Evolutionary conservation across 2,329 filamentous ascomycete genomes (phyloP), one percentile per base, ranked within the genome.

Genomic region (Ilyonectria mors-panacis): DNA sequence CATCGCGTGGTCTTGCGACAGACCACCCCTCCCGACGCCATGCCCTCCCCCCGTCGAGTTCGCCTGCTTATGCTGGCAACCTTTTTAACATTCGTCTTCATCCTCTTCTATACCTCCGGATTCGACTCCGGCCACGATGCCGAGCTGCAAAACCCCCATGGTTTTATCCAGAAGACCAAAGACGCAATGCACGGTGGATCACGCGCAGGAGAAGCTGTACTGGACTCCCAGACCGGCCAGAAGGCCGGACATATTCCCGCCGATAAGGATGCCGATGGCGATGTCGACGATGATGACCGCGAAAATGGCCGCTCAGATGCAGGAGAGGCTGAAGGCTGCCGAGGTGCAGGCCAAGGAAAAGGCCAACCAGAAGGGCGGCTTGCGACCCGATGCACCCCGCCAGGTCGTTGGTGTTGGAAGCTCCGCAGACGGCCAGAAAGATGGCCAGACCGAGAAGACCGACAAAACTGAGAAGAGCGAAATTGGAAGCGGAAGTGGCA

Each of bases 31-130:
- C 56, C 65, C 69, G 57, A 58, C 68, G 76, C 65, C 57, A 94
- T 94, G 92, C 88, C 90, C 75, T 92, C 92, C 21, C 85, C 87
- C 74, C 90, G 94, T 71, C 91, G 93, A 74, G 77, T 94, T 75
- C 91, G 91, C 77, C 83, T 92, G 73, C 83, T 94, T 63, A 83
- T 89, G 70, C 84, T 95, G 75, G 84, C 91, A 63, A 85, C 91
- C 63, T 73, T 94, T 72, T 85, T 90, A 71, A 84, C 88, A 66
- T 81, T 95, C 66, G 81, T 95, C 72, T 85, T 91, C 51, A 83
- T 92, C 61, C 84, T 97, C 73, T 94, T 95, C 84, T 91, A 94
- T 78, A 92, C 91, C 21, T 87, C 87, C n/a, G 86, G 86, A 55
- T 82, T 88, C 59, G 85, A 87, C 64, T 83, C 86, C 56, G 84